Evolutionary conservation across 208 protist species (phyloP).

Genomic region (Blastocrithidia nonstop): DNA sequence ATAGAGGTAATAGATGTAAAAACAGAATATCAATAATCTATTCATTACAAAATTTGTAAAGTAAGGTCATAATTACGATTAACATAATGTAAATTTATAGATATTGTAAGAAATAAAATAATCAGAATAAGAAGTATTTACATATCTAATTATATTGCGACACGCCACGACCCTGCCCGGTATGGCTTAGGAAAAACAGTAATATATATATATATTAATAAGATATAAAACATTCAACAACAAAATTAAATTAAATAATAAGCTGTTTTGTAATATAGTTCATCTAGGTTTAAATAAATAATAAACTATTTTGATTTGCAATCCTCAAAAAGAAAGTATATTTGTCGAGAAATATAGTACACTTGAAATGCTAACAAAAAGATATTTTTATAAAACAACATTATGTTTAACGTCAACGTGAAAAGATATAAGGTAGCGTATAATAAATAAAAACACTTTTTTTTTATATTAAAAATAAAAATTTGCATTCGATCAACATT

Average conservation of each 20-base stretch:
- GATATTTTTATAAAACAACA: constrained; percentile 2
- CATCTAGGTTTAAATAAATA: neutral
- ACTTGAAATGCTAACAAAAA: neutral
- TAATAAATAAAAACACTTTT: neutral
- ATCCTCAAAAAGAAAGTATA: too few species aligned
- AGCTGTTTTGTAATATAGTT: neutral
- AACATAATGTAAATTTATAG: too few species aligned
- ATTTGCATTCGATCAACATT: neutral
- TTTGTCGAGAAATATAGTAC: neutral
- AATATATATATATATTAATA: constrained; percentile 1
- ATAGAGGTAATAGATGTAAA: too few species aligned
- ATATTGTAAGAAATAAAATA: too few species aligned
- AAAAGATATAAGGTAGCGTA: constrained; percentile 1
- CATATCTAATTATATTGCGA: too few species aligned
- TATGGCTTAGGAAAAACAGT: neutral
- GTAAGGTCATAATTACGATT: too few species aligned
- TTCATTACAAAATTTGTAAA: too few species aligned
- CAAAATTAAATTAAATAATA: constrained; percentile 2
- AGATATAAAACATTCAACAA: neutral
- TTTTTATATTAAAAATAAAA: neutral
- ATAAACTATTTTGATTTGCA: too few species aligned
- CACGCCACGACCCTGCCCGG: too few species aligned
- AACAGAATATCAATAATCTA: too few species aligned
- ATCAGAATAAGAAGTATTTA: too few species aligned
- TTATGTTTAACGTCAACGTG: neutral